These are phyloP conservation scores for Apophysomyces elegans DNA, from an alignment of 371 early-diverging fungal species.

Conservation along the genomic window DNA sequence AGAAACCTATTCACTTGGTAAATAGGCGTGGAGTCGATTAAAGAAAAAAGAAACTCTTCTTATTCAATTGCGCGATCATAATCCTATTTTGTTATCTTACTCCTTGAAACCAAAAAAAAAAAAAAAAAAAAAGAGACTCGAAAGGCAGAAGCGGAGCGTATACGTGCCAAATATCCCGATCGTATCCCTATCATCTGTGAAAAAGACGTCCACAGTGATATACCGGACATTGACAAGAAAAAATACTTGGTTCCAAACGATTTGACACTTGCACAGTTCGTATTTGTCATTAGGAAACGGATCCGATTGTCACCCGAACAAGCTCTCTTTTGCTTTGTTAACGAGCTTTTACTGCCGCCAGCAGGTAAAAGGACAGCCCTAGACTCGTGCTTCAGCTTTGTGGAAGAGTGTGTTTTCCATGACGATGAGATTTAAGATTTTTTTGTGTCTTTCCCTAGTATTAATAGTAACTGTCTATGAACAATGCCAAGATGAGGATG, in stretches of 20 bases:
- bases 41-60: no score
- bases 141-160: conserved; percentile 95
- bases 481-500: conserved; percentile 96
- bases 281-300: conserved; percentile 94
- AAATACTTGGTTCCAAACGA: conserved; percentile 98
- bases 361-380: conserved; percentile 46
- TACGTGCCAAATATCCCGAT: conserved; percentile 96
- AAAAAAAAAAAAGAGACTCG: conserved; percentile 76
- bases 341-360: conserved; percentile 92
- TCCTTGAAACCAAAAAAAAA: neutral
- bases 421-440: neutral
- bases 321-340: conserved; percentile 98
- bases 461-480: conserved; percentile 90
- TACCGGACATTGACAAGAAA: conserved; percentile 96
- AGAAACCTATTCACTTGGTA: conserved; percentile 96
- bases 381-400: neutral
- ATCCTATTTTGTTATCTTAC: no score
- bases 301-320: conserved; percentile 94
- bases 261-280: conserved; percentile 97
- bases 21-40: conserved; percentile 15
- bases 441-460: conserved; percentile 32
- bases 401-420: neutral
- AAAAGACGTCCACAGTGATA: conserved; percentile 95
- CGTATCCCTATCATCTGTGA: conserved; percentile 97
- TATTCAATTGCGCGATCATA: no score